phyloP scores from a whole-genome alignment of 169 alveolate genomes.

The Babesia bigemina region DNA sequence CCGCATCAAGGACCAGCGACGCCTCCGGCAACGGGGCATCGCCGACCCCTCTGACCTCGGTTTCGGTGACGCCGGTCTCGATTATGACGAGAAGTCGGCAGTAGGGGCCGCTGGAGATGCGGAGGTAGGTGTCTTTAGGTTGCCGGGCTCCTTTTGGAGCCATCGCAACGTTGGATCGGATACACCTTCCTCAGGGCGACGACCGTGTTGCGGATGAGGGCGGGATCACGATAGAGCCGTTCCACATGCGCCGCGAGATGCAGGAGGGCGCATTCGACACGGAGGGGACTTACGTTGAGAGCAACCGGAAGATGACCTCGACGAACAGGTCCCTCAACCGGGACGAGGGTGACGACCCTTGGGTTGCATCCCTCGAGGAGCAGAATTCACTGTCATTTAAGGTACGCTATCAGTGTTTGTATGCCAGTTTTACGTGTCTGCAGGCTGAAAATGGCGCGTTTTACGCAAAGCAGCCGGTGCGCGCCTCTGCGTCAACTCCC shows the following conservation, averaged over 20 bases:
- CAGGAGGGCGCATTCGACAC: slow-evolving; percentile 68
- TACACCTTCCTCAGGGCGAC: background rate
- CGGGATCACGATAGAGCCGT: slow-evolving; percentile 65
- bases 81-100: background rate
- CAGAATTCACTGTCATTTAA: slow-evolving; percentile 10
- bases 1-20: slow-evolving; percentile 24
- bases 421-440: background rate
- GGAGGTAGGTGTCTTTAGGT: background rate
- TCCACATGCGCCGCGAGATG: slow-evolving; percentile 69
- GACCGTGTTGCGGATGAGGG: background rate
- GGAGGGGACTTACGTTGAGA: slow-evolving; percentile 62
- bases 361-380: slow-evolving; percentile 44
- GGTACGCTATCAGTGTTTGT: slow-evolving; percentile 2
- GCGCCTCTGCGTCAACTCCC: slow-evolving; percentile 1
- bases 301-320: slow-evolving; percentile 36
- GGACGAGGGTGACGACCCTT: slow-evolving; percentile 58
- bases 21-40: slow-evolving; percentile 19
- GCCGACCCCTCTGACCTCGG: background rate
- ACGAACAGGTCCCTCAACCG: slow-evolving; percentile 35
- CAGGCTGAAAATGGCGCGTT: slow-evolving; percentile 3
- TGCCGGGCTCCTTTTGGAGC: background rate
- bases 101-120: background rate
- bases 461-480: slow-evolving; percentile 19
- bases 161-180: background rate
- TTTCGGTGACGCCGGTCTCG: background rate